Base-by-base conservation (phyloP, 2,329 filamentous ascomycete species). In the Penicillium paneum region DNA sequence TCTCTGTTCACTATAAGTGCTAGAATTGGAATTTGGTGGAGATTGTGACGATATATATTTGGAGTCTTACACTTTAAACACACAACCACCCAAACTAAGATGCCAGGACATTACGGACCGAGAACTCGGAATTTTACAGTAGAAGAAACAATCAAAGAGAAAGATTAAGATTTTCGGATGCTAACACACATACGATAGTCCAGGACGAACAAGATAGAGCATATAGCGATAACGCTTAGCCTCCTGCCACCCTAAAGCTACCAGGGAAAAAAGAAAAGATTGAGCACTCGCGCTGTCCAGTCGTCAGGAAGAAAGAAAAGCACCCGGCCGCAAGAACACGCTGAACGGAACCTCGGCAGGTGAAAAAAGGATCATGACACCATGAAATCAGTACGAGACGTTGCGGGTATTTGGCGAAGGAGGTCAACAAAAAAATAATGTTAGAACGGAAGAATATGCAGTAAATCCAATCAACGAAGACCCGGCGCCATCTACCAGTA, bases 401-500 rank as follows among this genome's bases (percentile, higher is more conserved):
- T 56, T 50, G 51, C 56, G 61, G 61, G 61, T 64, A 64, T 62
- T 63, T 45, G 56, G 51, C 40, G 32, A 48, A 56, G 32, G 54
- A 46, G 54, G 39, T 47, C 29, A 44, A 34, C 49, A 56, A 53
- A 34, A 52, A 34, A 52, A 58, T 53, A 36, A 46, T 46, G 52
- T 55, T 39, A 42, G 51, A 53, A 43, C 39, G 60, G 69, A 69
- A 52, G 41, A 21, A 54, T 31, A 50, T 44, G 52, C 46, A 31
- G 17, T 13, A 49, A 39, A 44, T 38, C 40, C 39, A 51, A 51
- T 38, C 41, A 38, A 44, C 21, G 17, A 29, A 28, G 26, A 39
- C 31, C 42, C 44, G 47, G 21, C 61, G 11, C 15, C 29, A 59
- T 68, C 64, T 76, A 78, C 75, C 75, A 78, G 64, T 77, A 77